A percentile compares a stretch with the other conserved stretches of the same genome.
These are phyloP conservation scores for Microbotryum silenes-acaulis DNA, from an alignment of 1,284 basidiomycete genomes.

Conservation along the genomic window DNA sequence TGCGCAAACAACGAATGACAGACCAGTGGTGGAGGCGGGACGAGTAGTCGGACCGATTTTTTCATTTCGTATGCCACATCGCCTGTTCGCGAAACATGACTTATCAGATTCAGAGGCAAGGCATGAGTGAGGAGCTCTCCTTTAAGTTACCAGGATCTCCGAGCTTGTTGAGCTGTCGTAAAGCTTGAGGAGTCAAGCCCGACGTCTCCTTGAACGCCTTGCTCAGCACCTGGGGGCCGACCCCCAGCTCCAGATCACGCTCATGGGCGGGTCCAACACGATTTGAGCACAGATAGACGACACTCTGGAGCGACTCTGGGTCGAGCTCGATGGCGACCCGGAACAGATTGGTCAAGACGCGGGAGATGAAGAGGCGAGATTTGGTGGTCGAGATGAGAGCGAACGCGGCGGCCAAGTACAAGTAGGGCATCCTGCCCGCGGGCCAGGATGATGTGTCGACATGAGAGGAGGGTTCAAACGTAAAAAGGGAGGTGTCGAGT, in stretches of 20 bases:
- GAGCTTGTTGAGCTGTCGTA: constrained; percentile 51
- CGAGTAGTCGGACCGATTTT: constrained; percentile 20
- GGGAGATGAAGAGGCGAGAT: constrained; percentile 71
- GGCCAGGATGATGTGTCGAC: constrained; percentile 20
- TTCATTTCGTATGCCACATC: constrained; percentile 81
- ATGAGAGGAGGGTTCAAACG: constrained; percentile 36
- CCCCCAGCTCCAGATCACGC: constrained; percentile 40
- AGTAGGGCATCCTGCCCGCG: constrained; percentile 55
- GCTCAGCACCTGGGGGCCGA: constrained; percentile 56
- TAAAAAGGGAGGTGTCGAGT: constrained; percentile 39
- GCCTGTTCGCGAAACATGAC: constrained; percentile 55
- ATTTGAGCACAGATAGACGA: constrained; percentile 87
- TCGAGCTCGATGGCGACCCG: constrained; percentile 62
- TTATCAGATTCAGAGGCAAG: constrained; percentile 50
- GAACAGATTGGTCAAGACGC: constrained; percentile 71
- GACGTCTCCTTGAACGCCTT: constrained; percentile 75
- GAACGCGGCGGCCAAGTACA: constrained; percentile 70
- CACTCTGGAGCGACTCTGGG: constrained; percentile 60
- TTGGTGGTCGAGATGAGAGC: constrained; percentile 64
- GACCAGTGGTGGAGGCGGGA: constrained; percentile 21
- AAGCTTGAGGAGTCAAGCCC: constrained; percentile 58
- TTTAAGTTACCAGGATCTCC: constrained; percentile 28
- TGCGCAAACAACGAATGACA: constrained; percentile 20
- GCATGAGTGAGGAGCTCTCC: neutral
- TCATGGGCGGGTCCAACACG: constrained; percentile 59